Evolutionary conservation across 805 yeast genomes (phyloP).

Genomic region (Diddensiella transvaalensis): DNA sequence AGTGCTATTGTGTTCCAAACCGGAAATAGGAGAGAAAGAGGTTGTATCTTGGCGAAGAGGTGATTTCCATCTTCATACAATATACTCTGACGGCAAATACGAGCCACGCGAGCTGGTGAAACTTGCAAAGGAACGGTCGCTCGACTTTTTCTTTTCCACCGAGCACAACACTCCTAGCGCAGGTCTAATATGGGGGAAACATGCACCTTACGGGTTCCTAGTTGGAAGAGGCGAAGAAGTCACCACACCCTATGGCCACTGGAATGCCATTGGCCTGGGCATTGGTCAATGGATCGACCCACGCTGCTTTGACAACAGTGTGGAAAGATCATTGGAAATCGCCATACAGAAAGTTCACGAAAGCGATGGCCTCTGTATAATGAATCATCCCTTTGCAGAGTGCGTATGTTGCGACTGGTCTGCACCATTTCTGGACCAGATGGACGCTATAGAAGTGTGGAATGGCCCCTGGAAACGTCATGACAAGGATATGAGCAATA

Average conservation of each 20-base stretch:
- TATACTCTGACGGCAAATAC: constrained; percentile 12
- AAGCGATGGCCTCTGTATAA: constrained; percentile 11
- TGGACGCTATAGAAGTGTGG: constrained; percentile 19
- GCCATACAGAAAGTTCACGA: constrained; percentile 11
- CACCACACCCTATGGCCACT: constrained; percentile 16
- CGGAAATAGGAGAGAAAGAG: background rate
- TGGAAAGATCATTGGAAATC: background rate
- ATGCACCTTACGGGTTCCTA: constrained; percentile 10
- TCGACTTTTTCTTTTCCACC: constrained; percentile 17
- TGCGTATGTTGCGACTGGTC: constrained; percentile 15
- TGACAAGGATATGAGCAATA: constrained; percentile 9
- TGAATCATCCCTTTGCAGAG: constrained; percentile 15
- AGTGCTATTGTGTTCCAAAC: background rate
- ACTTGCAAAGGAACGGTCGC: constrained; percentile 4
- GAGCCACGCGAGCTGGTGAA: constrained; percentile 6
- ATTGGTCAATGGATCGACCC: constrained; percentile 16
- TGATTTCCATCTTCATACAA: constrained; percentile 14
- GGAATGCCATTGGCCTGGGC: constrained; percentile 16
- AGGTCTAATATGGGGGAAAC: constrained; percentile 13
- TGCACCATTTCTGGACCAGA: constrained; percentile 1
- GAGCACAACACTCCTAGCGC: constrained; percentile 19
- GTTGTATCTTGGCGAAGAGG: constrained; percentile 11
- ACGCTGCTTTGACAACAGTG: constrained; percentile 3
- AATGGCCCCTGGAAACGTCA: constrained; percentile 18
- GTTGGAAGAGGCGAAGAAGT: constrained; percentile 18